Evolutionary conservation across 1,139 yeast species (phyloP).

Genomic region (Magnusiomyces sp.): DNA sequence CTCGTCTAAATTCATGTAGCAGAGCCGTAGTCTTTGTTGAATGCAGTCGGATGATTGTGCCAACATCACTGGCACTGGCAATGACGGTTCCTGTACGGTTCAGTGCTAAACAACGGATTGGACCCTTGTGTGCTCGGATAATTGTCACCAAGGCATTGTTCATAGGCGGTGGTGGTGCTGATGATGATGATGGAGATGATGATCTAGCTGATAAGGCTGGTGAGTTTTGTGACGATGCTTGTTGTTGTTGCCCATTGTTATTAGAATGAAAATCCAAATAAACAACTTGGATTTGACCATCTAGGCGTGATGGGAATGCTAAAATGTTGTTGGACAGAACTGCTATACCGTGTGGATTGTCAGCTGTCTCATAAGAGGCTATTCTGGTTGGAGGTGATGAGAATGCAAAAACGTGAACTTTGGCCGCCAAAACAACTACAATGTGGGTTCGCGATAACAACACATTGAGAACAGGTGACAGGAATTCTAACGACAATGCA

Average conservation of each 20-base stretch:
- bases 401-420: slow-evolving; percentile 69
- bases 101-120: slow-evolving; percentile 57
- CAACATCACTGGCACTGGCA: slow-evolving; percentile 83
- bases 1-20: slow-evolving; percentile 77
- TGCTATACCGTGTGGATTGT: slow-evolving; percentile 61
- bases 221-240: neutral
- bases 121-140: slow-evolving; percentile 74
- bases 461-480: slow-evolving; percentile 65
- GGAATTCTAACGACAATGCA: slow-evolving; percentile 67
- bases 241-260: neutral
- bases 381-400: slow-evolving; percentile 67
- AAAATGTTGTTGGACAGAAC: slow-evolving; percentile 48
- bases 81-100: slow-evolving; percentile 68
- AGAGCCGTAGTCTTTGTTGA: slow-evolving; percentile 67
- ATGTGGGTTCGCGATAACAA: slow-evolving; percentile 67
- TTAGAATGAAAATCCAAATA: slow-evolving; percentile 46
- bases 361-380: slow-evolving; percentile 62
- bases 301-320: slow-evolving; percentile 55
- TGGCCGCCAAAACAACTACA: slow-evolving; percentile 58
- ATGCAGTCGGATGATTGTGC: slow-evolving; percentile 76
- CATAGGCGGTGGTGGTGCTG: slow-evolving; percentile 19
- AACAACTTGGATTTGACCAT: slow-evolving; percentile 74
- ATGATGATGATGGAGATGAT: neutral
- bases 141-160: slow-evolving; percentile 55
- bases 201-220: slow-evolving; percentile 1